Evolutionary conservation across 805 yeast species (phyloP), one percentile per base, ranked within the genome.

Genomic region (Yamadazyma insecticola): DNA sequence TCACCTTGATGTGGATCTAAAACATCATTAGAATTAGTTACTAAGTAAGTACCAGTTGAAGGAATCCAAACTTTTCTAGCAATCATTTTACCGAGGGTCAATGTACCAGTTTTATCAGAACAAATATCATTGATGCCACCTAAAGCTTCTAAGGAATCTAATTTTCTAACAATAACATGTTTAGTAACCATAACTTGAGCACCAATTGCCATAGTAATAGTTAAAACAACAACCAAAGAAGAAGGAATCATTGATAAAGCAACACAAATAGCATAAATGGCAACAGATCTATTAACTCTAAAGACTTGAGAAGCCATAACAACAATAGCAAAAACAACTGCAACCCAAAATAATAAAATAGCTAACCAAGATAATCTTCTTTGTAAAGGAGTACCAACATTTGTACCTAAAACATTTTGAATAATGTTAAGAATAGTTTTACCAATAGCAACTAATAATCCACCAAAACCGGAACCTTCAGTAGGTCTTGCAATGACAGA

Each of bases 151-250:
- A 82, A 66, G 1, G 90, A 80, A 51, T 82, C 90, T 40, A 82
- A 64, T 44, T 80, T 83, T 46, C 90, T 68, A 6, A 84, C 85
- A 55, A 82, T 77, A 20, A 83, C 92, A 44, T 79, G 65, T 49
- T 78, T 71, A 23, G 64, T 53, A n/a, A 76, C 78, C 78, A 86
- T 76, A 23, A 72, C 77, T 46, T 76, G 76, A 41, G 95, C 78
- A 40, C 94, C 82, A 45, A 79, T 79, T 1, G 90, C 87, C 89
- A 83, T 82, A 1, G 90, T 82, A 41, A 83, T 81, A n/a, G 92
- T 82, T 38, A 82, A 67, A 15, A 82, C 92, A 14, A 82, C 92
- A 39, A 81, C 80, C 45, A 82, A 66, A 1, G 89, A 78, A 3
- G 88, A 81, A 3, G 92, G 92, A 42, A 82, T 82, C 87, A 83